Percentiles rank a stretch among this genome's conserved stretches.
Conservation (phyloP, 371 early-diverging fungal species). For the Circinella umbellata region DNA sequence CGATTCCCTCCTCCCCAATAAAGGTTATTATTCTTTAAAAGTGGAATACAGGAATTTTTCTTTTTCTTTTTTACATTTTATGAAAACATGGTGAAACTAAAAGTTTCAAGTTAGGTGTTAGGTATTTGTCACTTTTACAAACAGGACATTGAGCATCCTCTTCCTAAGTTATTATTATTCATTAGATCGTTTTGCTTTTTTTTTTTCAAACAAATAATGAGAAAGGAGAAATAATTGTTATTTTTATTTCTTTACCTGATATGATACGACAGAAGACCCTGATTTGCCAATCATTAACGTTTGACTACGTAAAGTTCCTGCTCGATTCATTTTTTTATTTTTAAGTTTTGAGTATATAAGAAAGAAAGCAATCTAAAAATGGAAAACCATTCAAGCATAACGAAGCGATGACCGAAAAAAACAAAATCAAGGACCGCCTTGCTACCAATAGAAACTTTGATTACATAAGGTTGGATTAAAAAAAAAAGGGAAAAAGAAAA, state of each 20-base stretch:
- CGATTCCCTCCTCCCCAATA: no score
- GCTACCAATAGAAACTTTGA: no score
- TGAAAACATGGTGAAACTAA: constrained; percentile 98
- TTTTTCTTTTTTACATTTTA: constrained; percentile 73
- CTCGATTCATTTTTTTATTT: constrained; percentile 6
- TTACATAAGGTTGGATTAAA: no score
- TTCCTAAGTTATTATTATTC: constrained; percentile 28
- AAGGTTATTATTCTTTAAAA: no score
- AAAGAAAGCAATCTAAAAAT: background rate
- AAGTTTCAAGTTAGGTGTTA: constrained; percentile 92
- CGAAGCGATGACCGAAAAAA: no score
- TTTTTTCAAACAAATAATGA: background rate
- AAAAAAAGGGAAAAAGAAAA: no score
- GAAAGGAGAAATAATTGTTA: background rate
- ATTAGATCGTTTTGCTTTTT: background rate
- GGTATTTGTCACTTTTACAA: constrained; percentile 94
- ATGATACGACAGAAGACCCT: constrained; percentile 50
- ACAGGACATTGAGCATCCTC: constrained; percentile 93
- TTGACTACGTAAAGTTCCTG: constrained; percentile 34
- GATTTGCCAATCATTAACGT: constrained; percentile 48
- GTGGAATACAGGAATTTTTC: no score
- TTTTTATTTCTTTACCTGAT: constrained; percentile 31
- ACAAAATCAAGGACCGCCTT: no score
- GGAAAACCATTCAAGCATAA: no score
- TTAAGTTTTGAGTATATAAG: background rate